These are phyloP conservation scores for Taphrina deformans DNA, from an alignment of 1,139 yeast species.

Conservation along the genomic window DNA sequence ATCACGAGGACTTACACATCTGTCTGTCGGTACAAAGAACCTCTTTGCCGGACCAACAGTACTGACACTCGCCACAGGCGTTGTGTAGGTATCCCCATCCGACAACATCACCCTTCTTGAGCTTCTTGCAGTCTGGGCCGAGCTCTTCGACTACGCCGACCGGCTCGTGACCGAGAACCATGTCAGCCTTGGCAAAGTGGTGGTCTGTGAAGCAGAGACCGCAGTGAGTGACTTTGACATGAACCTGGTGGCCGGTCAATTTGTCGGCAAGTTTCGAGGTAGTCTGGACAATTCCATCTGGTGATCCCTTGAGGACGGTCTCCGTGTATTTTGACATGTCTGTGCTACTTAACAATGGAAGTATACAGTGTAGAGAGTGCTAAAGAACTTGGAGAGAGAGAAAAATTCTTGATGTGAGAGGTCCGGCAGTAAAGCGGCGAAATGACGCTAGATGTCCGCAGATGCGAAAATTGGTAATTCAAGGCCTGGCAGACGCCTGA, in stretches of 20 bases:
- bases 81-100: constrained; percentile 60
- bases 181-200: constrained; percentile 46
- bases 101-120: constrained; percentile 54
- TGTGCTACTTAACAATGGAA: no score
- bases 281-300: constrained; percentile 8
- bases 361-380: no score
- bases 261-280: constrained; percentile 13
- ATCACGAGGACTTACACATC: constrained; percentile 1
- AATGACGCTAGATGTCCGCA: neutral
- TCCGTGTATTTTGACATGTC: constrained; percentile 15
- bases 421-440: neutral
- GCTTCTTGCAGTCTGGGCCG: constrained; percentile 33
- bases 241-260: constrained; percentile 43
- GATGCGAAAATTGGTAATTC: neutral
- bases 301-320: constrained; percentile 9
- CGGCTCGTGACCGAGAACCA: constrained; percentile 55
- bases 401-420: neutral
- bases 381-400: no score
- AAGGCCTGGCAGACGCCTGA: neutral
- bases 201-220: constrained; percentile 65
- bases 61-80: constrained; percentile 53
- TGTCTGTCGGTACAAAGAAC: constrained; percentile 40
- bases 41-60: constrained; percentile 53
- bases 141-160: constrained; percentile 52
- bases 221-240: constrained; percentile 49